Conservation (phyloP, 2,329 filamentous ascomycete genomes). For the Daldinia sp. region DNA sequence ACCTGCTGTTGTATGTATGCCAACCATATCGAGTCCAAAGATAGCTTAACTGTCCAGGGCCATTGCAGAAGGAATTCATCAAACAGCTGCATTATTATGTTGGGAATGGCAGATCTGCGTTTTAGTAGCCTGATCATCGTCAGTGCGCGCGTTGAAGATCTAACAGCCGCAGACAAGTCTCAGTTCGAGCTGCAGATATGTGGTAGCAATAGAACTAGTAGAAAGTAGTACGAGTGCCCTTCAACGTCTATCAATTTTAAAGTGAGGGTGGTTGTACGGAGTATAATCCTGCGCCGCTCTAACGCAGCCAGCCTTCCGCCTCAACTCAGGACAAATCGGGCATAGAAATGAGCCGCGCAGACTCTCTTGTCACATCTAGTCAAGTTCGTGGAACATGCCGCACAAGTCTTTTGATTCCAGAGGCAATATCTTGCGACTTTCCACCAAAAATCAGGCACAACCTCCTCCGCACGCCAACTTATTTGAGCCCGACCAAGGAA, state of each 20-base stretch:
- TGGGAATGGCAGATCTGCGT: constrained; percentile 5
- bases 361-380: constrained; percentile 25
- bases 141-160: constrained; percentile 19
- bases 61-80: constrained; percentile 24
- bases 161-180: constrained; percentile 24
- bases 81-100: constrained; percentile 16
- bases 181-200: constrained; percentile 31
- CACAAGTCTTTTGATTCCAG: constrained; percentile 21
- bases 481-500: constrained; percentile 17
- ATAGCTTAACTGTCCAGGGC: constrained; percentile 7
- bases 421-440: constrained; percentile 43
- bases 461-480: constrained; percentile 13
- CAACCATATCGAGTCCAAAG: constrained; percentile 11
- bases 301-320: constrained; percentile 15
- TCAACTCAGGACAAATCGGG: constrained; percentile 27
- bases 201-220: constrained; percentile 15
- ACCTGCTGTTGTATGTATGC: constrained; percentile 28
- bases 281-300: constrained; percentile 23
- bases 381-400: constrained; percentile 31
- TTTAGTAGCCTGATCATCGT: constrained; percentile 26
- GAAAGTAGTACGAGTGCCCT: constrained; percentile 8
- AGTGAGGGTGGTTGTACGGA: constrained; percentile 17
- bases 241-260: constrained; percentile 4
- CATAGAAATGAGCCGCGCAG: constrained; percentile 37
- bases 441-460: constrained; percentile 12